Percentiles rank a stretch among this genome's conserved stretches.
These are phyloP conservation scores for Neofusicoccum umdonicola DNA, from an alignment of 2,329 filamentous ascomycete genomes.

Conservation along the genomic window DNA sequence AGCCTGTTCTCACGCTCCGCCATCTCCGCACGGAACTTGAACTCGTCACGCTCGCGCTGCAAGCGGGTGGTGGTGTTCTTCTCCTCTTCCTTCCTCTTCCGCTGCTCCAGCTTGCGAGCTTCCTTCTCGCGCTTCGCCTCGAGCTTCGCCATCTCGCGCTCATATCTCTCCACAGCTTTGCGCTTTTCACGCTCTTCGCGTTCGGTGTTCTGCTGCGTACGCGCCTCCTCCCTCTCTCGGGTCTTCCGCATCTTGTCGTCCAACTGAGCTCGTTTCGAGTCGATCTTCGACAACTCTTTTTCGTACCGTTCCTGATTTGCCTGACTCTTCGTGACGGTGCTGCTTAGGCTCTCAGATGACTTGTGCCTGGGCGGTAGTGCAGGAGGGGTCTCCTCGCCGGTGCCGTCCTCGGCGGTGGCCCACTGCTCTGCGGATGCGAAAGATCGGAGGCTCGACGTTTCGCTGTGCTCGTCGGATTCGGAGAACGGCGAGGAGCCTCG, in stretches of 20 bases:
- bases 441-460: conserved; percentile 23
- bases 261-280: conserved; percentile 53
- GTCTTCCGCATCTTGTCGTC: conserved; percentile 62
- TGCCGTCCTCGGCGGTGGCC: conserved; percentile 29
- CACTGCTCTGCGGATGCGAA: conserved; percentile 47
- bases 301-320: conserved; percentile 43
- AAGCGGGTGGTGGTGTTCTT: conserved; percentile 47
- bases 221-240: conserved; percentile 50
- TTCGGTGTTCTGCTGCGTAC: conserved; percentile 37
- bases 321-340: conserved; percentile 17
- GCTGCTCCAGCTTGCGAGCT: conserved; percentile 62
- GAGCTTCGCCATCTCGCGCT: conserved; percentile 56
- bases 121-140: conserved; percentile 66
- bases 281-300: conserved; percentile 64
- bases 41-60: conserved; percentile 50
- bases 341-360: conserved; percentile 16
- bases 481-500: conserved; percentile 25
- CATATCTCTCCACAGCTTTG: conserved; percentile 41
- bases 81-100: conserved; percentile 60
- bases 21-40: conserved; percentile 44
- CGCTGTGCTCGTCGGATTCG: conserved; percentile 24
- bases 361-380: background rate
- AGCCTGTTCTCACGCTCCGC: conserved; percentile 51
- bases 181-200: conserved; percentile 58
- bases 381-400: background rate